These are phyloP conservation scores for Linnemannia hyalina DNA, from an alignment of 192 early-diverging fungal species.

Conservation along the genomic window DNA sequence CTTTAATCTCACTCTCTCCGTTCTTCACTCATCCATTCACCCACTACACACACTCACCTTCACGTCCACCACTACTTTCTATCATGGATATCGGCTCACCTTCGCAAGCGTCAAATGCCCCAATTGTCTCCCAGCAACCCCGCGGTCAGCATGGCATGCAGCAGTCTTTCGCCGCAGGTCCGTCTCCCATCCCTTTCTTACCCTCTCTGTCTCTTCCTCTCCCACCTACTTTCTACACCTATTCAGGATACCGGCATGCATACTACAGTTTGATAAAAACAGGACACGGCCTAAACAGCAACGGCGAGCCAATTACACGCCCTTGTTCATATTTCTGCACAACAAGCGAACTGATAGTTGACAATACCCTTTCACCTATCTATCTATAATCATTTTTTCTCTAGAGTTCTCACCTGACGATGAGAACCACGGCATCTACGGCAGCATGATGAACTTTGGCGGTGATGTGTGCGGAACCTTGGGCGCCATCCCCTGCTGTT, in stretches of 20 bases:
- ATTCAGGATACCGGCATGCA: background rate
- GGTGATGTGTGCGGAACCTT: conserved; percentile 49
- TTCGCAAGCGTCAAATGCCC: background rate
- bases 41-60: background rate
- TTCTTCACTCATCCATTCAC: background rate
- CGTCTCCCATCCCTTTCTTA: background rate
- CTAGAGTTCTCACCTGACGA: conserved; percentile 23
- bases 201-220: background rate
- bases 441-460: conserved; percentile 53
- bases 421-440: conserved; percentile 54
- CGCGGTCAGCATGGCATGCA: conserved; percentile 33
- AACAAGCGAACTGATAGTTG: background rate
- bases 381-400: background rate
- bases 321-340: background rate
- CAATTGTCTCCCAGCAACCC: conserved; percentile 21
- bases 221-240: background rate
- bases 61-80: background rate
- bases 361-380: background rate
- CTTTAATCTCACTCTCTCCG: background rate
- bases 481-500: conserved; percentile 55
- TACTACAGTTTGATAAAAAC: too few relatives aligned
- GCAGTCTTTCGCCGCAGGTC: conserved; percentile 34
- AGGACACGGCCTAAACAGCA: too few relatives aligned
- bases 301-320: too few relatives aligned
- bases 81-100: conserved; percentile 3